A percentile compares a stretch with the other conserved stretches of the same genome.
phyloP scores from a whole-genome alignment of 257 asterid species.

The Penstemon davidsonii region DNA sequence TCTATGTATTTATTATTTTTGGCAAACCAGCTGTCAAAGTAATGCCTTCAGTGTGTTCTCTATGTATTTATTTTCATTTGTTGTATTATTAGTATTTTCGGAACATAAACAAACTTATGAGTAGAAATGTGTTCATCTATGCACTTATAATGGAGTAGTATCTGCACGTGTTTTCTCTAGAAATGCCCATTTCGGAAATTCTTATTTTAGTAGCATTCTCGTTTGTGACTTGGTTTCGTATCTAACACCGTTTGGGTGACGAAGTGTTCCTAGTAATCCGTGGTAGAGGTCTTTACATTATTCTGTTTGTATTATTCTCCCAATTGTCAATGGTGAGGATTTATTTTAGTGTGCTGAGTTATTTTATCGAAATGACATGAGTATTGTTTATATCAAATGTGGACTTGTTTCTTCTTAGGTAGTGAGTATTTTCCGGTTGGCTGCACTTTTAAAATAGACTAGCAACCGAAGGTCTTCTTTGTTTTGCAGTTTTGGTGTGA shows the following conservation, averaged over 20 bases:
- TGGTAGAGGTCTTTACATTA: background rate
- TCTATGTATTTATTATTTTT: conserved; percentile 11
- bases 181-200: conserved; percentile 18
- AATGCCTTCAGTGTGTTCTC: background rate
- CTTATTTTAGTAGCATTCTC: background rate
- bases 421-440: background rate
- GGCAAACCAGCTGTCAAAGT: background rate
- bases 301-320: background rate
- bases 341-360: too few relatives aligned
- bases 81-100: conserved; percentile 19
- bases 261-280: background rate
- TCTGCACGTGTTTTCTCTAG: conserved; percentile 18
- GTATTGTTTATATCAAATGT: too few relatives aligned
- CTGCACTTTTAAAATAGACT: background rate
- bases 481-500: conserved; percentile 88
- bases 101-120: background rate
- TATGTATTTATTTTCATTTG: conserved; percentile 3
- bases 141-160: background rate
- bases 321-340: too few relatives aligned
- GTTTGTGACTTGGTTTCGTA: conserved; percentile 9
- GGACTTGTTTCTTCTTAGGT: too few relatives aligned
- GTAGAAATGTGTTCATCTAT: background rate
- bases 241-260: background rate
- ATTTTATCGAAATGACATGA: too few relatives aligned
- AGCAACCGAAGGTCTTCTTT: conserved; percentile 16